Conservation (phyloP, 1,284 basidiomycete genomes). For the Xerocomus minutiporus region DNA sequence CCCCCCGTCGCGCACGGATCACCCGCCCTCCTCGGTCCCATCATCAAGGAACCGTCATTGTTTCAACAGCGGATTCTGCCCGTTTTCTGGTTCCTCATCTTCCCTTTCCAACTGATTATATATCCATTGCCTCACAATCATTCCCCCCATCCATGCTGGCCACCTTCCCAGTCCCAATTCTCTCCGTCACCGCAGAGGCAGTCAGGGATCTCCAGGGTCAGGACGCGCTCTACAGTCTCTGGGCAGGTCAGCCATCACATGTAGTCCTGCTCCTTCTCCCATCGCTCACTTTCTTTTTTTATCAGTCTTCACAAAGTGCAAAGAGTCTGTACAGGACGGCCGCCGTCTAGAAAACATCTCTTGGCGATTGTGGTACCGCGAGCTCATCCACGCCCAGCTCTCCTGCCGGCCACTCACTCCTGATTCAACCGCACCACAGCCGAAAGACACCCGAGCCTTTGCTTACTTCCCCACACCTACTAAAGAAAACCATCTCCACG, state of each 20-base stretch:
- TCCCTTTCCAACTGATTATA: constrained; percentile 14
- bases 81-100: no score
- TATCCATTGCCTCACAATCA: constrained; percentile 7
- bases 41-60: constrained; percentile 28
- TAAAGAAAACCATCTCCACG: constrained; percentile 10
- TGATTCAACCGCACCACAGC: constrained; percentile 28
- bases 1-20: constrained; percentile 17
- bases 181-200: constrained; percentile 58
- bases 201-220: constrained; percentile 61
- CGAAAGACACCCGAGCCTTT: constrained; percentile 17
- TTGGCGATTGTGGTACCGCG: constrained; percentile 80
- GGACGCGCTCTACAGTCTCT: constrained; percentile 58
- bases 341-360: constrained; percentile 78
- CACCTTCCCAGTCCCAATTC: constrained; percentile 55
- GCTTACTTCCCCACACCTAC: constrained; percentile 23
- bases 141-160: constrained; percentile 38
- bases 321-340: constrained; percentile 72
- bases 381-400: constrained; percentile 40
- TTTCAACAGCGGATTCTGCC: constrained; percentile 8
- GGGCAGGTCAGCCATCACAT: constrained; percentile 47
- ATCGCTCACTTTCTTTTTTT: constrained; percentile 12
- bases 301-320: constrained; percentile 81
- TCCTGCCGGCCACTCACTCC: constrained; percentile 32
- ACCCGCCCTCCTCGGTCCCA: constrained; percentile 18
- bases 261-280: background rate